Evolutionary conservation across 805 yeast species (phyloP).

Genomic region (Komagataella ulmi): DNA sequence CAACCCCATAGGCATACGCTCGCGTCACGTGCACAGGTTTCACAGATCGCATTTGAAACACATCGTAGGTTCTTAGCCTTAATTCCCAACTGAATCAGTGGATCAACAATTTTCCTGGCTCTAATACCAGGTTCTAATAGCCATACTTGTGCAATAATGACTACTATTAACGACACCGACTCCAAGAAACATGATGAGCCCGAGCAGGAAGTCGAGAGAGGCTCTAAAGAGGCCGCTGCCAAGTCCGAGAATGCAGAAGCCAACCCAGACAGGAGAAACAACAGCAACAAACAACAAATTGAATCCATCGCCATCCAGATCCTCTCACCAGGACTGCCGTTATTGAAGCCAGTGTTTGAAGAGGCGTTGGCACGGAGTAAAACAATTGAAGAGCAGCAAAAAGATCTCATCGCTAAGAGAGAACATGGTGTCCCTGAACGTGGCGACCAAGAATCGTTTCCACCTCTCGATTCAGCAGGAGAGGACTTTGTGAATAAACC

Average conservation of each 20-base stretch:
- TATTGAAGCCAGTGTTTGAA: not conserved
- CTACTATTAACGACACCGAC: not conserved
- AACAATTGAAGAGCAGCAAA: slow-evolving; percentile 2
- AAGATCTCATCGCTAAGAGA: slow-evolving; percentile 1
- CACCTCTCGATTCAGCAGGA: not conserved
- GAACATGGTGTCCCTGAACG: not conserved
- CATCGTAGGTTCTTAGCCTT: not conserved
- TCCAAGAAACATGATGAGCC: not conserved
- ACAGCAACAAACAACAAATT: not conserved
- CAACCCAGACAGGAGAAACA: not conserved
- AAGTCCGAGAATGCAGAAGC: not conserved
- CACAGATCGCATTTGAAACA: not conserved
- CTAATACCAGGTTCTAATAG: not conserved
- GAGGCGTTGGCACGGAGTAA: not conserved
- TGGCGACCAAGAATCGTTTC: not conserved
- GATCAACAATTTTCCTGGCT: not conserved
- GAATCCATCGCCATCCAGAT: slow-evolving; percentile 2
- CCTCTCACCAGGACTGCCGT: slow-evolving; percentile 4
- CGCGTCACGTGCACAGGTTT: not conserved
- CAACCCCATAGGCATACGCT: not conserved
- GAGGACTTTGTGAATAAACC: not conserved
- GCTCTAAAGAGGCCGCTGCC: not conserved
- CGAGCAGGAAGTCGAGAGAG: not conserved
- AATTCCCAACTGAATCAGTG: not conserved
- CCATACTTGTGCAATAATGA: not conserved